Evolutionary conservation across 2,329 filamentous ascomycete species (phyloP).

Genomic region (Pyricularia sp.): DNA sequence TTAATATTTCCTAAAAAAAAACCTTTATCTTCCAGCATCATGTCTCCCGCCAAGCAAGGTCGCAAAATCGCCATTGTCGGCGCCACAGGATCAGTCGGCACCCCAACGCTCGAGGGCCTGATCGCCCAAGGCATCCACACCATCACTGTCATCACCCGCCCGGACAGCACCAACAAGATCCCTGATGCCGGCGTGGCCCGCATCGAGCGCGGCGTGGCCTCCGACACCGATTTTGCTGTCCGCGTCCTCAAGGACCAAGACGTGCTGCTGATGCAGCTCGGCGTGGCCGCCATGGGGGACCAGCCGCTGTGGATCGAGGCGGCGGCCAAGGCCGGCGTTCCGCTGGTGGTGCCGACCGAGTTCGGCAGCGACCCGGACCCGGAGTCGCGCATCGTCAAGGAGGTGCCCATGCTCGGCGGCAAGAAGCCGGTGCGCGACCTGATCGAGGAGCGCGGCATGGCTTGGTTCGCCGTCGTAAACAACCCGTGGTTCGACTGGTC

Average conservation of each 20-base stretch:
- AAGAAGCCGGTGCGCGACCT: not conserved
- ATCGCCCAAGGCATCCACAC: constrained; percentile 33
- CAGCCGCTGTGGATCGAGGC: constrained; percentile 30
- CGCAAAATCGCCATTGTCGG: constrained; percentile 20
- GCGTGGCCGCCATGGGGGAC: constrained; percentile 22
- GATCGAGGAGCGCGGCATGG: constrained; percentile 26
- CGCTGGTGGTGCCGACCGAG: constrained; percentile 35
- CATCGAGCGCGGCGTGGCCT: constrained; percentile 25
- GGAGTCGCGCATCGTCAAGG: constrained; percentile 12
- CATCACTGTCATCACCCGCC: constrained; percentile 39
- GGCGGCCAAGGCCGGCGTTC: constrained; percentile 30
- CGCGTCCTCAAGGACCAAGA: constrained; percentile 12
- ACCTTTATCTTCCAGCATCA: not conserved
- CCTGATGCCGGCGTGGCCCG: constrained; percentile 28
- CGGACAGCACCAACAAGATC: constrained; percentile 28
- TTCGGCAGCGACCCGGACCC: constrained; percentile 18
- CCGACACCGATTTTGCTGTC: constrained; percentile 13
- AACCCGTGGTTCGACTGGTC: constrained; percentile 46
- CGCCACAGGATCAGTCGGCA: constrained; percentile 28
- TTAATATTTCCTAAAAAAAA: not conserved
- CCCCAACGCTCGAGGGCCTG: constrained; percentile 25
- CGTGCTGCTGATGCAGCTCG: constrained; percentile 7
- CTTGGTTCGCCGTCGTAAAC: constrained; percentile 25
- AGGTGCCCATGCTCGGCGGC: constrained; percentile 9
- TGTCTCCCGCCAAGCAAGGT: constrained; percentile 3